Base-by-base conservation (phyloP, 2,329 filamentous ascomycete species). In the Beauveria sp. region DNA sequence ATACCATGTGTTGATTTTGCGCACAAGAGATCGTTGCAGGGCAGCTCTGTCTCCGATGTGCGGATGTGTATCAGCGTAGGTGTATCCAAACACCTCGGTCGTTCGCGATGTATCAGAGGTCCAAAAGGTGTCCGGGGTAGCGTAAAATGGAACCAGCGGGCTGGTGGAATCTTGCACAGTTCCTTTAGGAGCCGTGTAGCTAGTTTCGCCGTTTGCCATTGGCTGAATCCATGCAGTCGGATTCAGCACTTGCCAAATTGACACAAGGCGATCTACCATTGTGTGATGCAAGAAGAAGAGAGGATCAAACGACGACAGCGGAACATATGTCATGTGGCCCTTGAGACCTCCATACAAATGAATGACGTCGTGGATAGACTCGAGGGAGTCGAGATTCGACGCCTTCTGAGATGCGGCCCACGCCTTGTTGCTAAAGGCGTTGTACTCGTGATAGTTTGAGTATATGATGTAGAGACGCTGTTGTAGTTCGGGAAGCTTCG, bases 271-370 rank as follows among this genome's bases (percentile, higher is more conserved):
- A 69, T 96, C 91, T 8, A 91, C 82, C 72, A 89, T 92, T 64
- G 79, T 77, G 67, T 93, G 90, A 68, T 93, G 89, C 9, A 93
- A 74, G 74, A 88, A 90, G 73, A 93, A 93, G 14, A 90, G 76
- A 0, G 90, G 90, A 69, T 96, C 91, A 70, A 91, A 96, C 0
- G 88, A 83, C 1, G 90, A 89, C 66, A 88, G 88, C 20, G 86
- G 84, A 38, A 86, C 84, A 71, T 84, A 88, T 47, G 81, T 84
- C 83, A 89, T 88, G 67, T 91, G 88, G 1, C 88, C 87, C 42
- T 80, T 79, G 62, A 74, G 78, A 38, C 82, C 89, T 3, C 81
- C 78, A 54, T 81, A 77, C 38, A 80, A 80, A 65, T 89, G 86
- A 45, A 89, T 78, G 12, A 80, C 78, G 68, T 88, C 85, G 66